Percentiles rank a stretch among this genome's conserved stretches.
phyloP scores from a whole-genome alignment of 495 filamentous ascomycete species.

The Neurospora pannonica region DNA sequence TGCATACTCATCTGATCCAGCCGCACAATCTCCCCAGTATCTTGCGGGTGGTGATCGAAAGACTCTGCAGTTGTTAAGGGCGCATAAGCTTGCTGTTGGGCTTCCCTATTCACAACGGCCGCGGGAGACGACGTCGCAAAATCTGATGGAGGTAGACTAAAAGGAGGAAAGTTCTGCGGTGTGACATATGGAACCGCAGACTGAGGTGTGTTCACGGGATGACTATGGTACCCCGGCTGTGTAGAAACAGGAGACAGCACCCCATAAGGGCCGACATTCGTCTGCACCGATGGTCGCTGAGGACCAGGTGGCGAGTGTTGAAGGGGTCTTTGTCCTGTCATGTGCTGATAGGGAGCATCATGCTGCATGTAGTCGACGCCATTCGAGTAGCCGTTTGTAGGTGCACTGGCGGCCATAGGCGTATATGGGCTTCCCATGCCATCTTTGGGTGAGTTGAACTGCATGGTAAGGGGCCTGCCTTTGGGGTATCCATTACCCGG shows the following conservation, averaged over 20 bases:
- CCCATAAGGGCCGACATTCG: slow-evolving; percentile 36
- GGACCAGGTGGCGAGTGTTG: slow-evolving; percentile 33
- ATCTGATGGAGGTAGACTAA: slow-evolving; percentile 47
- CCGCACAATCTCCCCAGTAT: slow-evolving; percentile 41
- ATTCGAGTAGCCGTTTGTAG: slow-evolving; percentile 34
- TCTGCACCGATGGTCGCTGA: slow-evolving; percentile 37
- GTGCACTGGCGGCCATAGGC: slow-evolving; percentile 34
- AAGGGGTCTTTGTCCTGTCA: slow-evolving; percentile 25
- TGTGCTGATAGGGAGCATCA: slow-evolving; percentile 29
- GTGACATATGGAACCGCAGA: slow-evolving; percentile 36
- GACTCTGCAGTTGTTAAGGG: slow-evolving; percentile 34
- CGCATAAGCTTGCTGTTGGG: slow-evolving; percentile 25
- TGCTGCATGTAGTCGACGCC: slow-evolving; percentile 38
- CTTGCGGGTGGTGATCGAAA: slow-evolving; percentile 36
- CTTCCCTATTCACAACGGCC: slow-evolving; percentile 16
- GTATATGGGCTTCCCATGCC: slow-evolving; percentile 38
- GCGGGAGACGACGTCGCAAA: slow-evolving; percentile 29
- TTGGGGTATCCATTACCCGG: slow-evolving; percentile 34
- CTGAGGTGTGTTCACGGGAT: slow-evolving; percentile 34
- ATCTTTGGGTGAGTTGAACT: slow-evolving; percentile 45
- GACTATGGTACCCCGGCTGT: slow-evolving; percentile 39
- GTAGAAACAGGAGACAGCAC: slow-evolving; percentile 40
- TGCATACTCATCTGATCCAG: slow-evolving; percentile 59
- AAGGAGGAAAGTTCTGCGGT: slow-evolving; percentile 45
- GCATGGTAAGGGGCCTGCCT: slow-evolving; percentile 35